Conservation (phyloP, 2,329 filamentous ascomycete species). For the Cryphonectria radicalis region DNA sequence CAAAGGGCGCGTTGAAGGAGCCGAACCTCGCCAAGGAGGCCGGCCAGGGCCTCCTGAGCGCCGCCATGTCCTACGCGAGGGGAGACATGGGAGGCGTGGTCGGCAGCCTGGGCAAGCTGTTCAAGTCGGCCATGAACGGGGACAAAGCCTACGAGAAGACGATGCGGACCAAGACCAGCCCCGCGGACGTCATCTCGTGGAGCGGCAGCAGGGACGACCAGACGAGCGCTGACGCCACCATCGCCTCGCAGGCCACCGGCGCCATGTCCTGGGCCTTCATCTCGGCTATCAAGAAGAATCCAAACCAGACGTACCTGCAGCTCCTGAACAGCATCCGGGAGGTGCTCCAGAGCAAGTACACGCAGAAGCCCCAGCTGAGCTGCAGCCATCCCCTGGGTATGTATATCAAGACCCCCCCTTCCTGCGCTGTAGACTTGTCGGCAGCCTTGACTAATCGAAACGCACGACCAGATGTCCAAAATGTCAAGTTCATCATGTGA, state of each 20-base stretch:
- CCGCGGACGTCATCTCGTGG: slow-evolving; percentile 97
- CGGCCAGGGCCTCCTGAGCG: slow-evolving; percentile 70
- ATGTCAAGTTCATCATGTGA: slow-evolving; percentile 29
- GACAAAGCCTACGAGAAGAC: slow-evolving; percentile 80
- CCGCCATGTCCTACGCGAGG: slow-evolving; percentile 78
- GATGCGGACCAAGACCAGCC: slow-evolving; percentile 86
- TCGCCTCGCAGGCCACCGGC: slow-evolving; percentile 86
- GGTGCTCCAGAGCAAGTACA: slow-evolving; percentile 82
- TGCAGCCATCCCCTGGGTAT: slow-evolving; percentile 94
- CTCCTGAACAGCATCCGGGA: slow-evolving; percentile 94
- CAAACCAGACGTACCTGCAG: slow-evolving; percentile 94
- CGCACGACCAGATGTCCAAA: slow-evolving; percentile 21
- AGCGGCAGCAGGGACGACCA: slow-evolving; percentile 95
- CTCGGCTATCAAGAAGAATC: slow-evolving; percentile 85
- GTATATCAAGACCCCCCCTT: slow-evolving; percentile 37
- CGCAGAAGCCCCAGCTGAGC: slow-evolving; percentile 93
- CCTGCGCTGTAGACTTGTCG: background rate
- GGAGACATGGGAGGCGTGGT: slow-evolving; percentile 85
- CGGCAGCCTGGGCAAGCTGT: slow-evolving; percentile 76
- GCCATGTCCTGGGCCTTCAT: slow-evolving; percentile 99
- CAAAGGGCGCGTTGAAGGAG: slow-evolving; percentile 79
- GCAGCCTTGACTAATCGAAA: slow-evolving; percentile 6
- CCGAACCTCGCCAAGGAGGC: slow-evolving; percentile 82
- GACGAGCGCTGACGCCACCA: slow-evolving; percentile 91
- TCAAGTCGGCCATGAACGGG: slow-evolving; percentile 84